phyloP scores from a whole-genome alignment of 1,284 basidiomycete genomes.

The Puccinia polysora region DNA sequence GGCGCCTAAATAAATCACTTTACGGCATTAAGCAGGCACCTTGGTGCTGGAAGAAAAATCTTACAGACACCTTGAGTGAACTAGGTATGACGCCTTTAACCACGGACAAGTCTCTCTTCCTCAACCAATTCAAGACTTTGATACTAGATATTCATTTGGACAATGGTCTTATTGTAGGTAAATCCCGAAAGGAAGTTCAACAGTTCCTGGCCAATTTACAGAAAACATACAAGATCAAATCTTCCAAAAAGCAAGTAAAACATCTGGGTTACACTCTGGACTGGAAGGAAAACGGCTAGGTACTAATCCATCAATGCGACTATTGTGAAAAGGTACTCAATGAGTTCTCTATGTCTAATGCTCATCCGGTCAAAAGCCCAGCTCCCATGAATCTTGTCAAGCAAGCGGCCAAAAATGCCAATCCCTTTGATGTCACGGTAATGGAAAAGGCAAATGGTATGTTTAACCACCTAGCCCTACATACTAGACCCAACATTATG shows the following conservation, averaged over 20 bases:
- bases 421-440: background rate
- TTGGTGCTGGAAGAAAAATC: constrained; percentile 9
- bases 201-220: background rate
- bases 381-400: background rate
- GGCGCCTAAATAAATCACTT: constrained; percentile 17
- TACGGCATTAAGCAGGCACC: constrained; percentile 21
- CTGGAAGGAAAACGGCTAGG: background rate
- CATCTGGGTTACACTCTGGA: constrained; percentile 12
- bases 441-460: constrained; percentile 7
- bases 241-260: background rate
- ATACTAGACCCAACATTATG: background rate
- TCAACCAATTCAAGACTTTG: background rate
- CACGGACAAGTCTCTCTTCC: background rate
- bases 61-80: background rate
- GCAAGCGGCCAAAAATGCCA: background rate
- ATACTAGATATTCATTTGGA: constrained; percentile 23
- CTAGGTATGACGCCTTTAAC: background rate
- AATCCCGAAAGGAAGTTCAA: background rate
- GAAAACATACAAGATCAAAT: background rate
- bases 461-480: background rate
- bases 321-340: constrained; percentile 2
- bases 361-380: background rate
- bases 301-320: background rate
- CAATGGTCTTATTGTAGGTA: constrained; percentile 20
- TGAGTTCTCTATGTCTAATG: background rate